These are phyloP conservation scores for Keithomyces neogunnii DNA, from an alignment of 2,329 filamentous ascomycete genomes.

Conservation along the genomic window DNA sequence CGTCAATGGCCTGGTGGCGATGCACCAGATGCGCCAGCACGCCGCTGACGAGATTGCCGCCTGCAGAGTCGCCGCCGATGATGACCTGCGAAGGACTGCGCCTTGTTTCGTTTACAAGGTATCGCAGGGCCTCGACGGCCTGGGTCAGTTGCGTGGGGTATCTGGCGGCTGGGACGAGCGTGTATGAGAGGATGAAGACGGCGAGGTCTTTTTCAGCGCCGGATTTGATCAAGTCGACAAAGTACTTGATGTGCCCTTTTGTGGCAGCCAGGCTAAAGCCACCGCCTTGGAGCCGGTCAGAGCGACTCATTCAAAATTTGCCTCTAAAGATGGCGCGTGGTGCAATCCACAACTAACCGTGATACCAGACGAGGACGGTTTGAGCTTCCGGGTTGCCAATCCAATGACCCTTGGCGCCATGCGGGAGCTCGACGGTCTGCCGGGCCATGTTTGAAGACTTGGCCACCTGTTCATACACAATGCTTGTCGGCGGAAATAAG, in stretches of 20 bases:
- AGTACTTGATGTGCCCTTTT: constrained; percentile 10
- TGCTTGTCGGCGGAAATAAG: constrained; percentile 8
- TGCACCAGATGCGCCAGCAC: constrained; percentile 14
- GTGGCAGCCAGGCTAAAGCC: constrained; percentile 12
- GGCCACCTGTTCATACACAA: constrained; percentile 9
- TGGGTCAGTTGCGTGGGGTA: constrained; percentile 14
- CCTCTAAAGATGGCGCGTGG: too few species aligned
- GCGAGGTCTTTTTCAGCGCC: constrained; percentile 9
- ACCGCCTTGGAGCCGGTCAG: constrained; percentile 6
- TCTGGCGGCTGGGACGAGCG: constrained; percentile 9
- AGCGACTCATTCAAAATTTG: too few species aligned
- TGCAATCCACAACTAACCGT: constrained; percentile 7
- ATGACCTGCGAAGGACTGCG: constrained; percentile 5
- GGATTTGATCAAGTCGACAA: constrained; percentile 8
- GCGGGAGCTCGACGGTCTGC: constrained; percentile 8
- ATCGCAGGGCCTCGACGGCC: constrained; percentile 10
- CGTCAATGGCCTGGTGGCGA: constrained; percentile 9
- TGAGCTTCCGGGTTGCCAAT: constrained; percentile 11
- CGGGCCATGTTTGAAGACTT: constrained; percentile 1
- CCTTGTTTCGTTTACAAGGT: constrained; percentile 5
- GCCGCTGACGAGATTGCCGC: constrained; percentile 10
- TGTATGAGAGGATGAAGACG: constrained; percentile 12
- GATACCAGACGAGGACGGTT: constrained; percentile 14
- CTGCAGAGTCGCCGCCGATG: constrained; percentile 12
- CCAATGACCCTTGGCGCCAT: constrained; percentile 13